These are phyloP conservation scores for Mycena amicta DNA, from an alignment of 768 basidiomycete genomes.

Conservation along the genomic window DNA sequence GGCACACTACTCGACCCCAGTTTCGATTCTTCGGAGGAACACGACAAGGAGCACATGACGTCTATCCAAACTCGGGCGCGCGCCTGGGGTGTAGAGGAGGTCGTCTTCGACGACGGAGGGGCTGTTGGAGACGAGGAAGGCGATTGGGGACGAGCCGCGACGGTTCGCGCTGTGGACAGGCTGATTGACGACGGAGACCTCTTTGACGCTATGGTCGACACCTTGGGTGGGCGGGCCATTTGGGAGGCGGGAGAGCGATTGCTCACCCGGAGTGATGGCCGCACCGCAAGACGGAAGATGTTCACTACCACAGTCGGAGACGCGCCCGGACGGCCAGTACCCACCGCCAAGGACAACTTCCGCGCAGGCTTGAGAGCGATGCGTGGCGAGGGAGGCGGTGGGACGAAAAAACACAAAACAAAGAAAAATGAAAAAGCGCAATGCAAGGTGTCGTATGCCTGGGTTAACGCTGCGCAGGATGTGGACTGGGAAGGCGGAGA, in stretches of 20 bases:
- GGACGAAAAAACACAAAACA: conserved; percentile 12
- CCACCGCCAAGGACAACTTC: conserved; percentile 73
- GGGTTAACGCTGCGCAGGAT: conserved; percentile 80
- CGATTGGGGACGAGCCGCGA: conserved; percentile 46
- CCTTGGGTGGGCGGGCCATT: conserved; percentile 76
- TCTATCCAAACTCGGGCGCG: conserved; percentile 57
- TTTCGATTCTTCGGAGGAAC: conserved; percentile 32
- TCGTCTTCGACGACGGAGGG: conserved; percentile 66
- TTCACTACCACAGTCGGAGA: conserved; percentile 86
- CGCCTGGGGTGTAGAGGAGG: conserved; percentile 75
- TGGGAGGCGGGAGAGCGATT: conserved; percentile 76
- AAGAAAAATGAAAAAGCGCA: conserved; percentile 30
- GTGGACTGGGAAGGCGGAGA: conserved; percentile 84
- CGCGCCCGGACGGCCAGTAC: conserved; percentile 61
- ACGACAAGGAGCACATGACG: conserved; percentile 46
- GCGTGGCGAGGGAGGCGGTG: conserved; percentile 24
- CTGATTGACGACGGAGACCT: conserved; percentile 54
- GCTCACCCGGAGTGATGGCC: conserved; percentile 41
- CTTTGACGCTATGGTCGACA: conserved; percentile 85
- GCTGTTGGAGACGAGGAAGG: conserved; percentile 30
- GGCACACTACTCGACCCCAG: conserved; percentile 30
- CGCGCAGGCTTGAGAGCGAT: conserved; percentile 71
- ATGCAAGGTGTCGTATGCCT: conserved; percentile 68
- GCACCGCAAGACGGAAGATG: conserved; percentile 48
- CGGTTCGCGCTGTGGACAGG: conserved; percentile 53